A percentile compares a stretch with the other conserved stretches of the same genome.
Conservation (phyloP, 768 basidiomycete genomes). For the Boletus vinaceobasis region DNA sequence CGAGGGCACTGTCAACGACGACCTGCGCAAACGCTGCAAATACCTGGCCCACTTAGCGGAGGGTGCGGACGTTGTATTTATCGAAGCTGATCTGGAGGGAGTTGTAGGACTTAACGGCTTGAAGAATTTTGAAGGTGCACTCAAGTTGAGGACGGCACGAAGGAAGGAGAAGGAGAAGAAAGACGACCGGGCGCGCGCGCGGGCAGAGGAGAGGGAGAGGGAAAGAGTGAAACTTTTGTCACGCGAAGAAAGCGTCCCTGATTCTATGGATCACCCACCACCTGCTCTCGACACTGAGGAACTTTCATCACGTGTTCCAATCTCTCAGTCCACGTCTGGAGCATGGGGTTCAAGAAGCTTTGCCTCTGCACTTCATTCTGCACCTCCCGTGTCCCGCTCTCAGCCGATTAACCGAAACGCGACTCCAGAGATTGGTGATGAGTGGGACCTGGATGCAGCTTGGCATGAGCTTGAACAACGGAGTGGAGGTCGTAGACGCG, state of each 20-base stretch:
- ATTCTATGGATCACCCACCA: constrained; percentile 5
- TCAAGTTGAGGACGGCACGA: constrained; percentile 69
- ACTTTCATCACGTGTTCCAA: not conserved
- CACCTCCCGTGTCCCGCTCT: constrained; percentile 45
- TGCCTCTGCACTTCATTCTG: constrained; percentile 69
- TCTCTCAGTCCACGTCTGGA: constrained; percentile 37
- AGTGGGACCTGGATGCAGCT: constrained; percentile 74
- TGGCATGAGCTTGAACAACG: constrained; percentile 79
- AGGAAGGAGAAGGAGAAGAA: constrained; percentile 80
- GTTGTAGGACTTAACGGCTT: constrained; percentile 77
- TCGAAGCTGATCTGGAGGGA: constrained; percentile 78
- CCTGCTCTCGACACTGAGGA: constrained; percentile 16
- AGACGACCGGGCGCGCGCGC: constrained; percentile 79
- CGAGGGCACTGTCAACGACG: constrained; percentile 85
- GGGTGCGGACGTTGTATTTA: constrained; percentile 88
- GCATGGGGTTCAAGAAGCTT: constrained; percentile 83
- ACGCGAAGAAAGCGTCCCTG: constrained; percentile 15
- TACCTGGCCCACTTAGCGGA: constrained; percentile 92
- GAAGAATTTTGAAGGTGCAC: constrained; percentile 77
- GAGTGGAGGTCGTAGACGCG: constrained; percentile 53
- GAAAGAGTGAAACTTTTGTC: constrained; percentile 45
- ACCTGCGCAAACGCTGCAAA: constrained; percentile 91
- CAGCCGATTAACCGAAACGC: constrained; percentile 25
- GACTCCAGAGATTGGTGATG: constrained; percentile 44
- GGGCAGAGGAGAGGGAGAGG: constrained; percentile 73